These are phyloP conservation scores for Fusarium denticulatum DNA, from an alignment of 2,329 filamentous ascomycete species.

Conservation along the genomic window DNA sequence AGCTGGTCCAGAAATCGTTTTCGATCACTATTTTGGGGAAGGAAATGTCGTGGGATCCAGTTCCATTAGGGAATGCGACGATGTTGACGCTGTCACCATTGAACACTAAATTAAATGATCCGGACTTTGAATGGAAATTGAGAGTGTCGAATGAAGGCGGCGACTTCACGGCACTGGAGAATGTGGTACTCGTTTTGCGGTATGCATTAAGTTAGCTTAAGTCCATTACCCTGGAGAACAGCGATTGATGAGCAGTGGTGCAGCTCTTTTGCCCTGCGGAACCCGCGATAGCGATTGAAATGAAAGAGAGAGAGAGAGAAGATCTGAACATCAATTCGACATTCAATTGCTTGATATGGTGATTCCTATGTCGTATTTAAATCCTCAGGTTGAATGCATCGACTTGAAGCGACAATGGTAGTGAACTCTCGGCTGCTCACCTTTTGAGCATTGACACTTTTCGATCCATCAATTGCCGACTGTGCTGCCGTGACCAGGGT, in stretches of 20 bases:
- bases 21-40: not conserved
- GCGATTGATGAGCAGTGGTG: not conserved
- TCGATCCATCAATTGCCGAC: not conserved
- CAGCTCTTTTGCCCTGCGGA: too few species aligned
- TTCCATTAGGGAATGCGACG: not conserved
- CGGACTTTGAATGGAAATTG: not conserved
- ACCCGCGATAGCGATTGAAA: not conserved
- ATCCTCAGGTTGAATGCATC: too few species aligned
- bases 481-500: too few species aligned
- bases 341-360: too few species aligned
- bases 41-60: not conserved
- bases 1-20: not conserved
- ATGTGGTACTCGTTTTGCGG: not conserved
- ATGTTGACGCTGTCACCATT: not conserved
- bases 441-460: too few species aligned
- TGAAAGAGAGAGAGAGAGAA: too few species aligned
- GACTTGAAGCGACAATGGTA: too few species aligned
- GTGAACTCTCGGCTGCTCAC: too few species aligned
- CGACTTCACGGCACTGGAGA: not conserved
- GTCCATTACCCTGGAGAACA: not conserved
- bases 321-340: not conserved
- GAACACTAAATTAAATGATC: not conserved
- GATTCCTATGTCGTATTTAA: too few species aligned
- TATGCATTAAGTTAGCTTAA: not conserved
- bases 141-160: not conserved